phyloP scores from a whole-genome alignment of 1,139 yeast species.

The Zygoascus hellenicus region DNA sequence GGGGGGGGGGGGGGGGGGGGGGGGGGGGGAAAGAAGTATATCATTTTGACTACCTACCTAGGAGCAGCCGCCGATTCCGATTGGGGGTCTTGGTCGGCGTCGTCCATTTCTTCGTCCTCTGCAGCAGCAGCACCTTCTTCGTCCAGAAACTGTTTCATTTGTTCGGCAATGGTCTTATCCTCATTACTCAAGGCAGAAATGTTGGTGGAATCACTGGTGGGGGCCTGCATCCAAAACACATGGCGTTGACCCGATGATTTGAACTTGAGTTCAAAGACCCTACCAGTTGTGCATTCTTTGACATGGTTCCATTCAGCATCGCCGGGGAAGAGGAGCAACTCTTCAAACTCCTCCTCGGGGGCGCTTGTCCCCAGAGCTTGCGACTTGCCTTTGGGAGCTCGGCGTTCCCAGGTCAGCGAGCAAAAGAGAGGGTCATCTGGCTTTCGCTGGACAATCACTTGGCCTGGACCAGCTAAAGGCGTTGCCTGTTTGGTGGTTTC shows the following conservation, averaged over 20 bases:
- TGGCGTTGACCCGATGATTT: constrained; percentile 77
- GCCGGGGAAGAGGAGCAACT: constrained; percentile 81
- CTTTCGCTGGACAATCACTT: constrained; percentile 57
- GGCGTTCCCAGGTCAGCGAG: constrained; percentile 57
- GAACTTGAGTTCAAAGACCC: constrained; percentile 80
- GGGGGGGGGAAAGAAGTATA: no score
- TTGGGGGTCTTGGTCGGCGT: constrained; percentile 6
- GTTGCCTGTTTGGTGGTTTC: constrained; percentile 65
- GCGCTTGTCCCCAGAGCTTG: constrained; percentile 1
- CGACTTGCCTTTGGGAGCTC: constrained; percentile 22
- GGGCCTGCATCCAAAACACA: constrained; percentile 88
- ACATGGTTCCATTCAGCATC: constrained; percentile 82
- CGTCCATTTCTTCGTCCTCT: constrained; percentile 30
- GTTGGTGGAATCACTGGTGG: constrained; percentile 50
- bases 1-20: no score
- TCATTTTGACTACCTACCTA: constrained; percentile 10
- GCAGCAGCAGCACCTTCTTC: constrained; percentile 38
- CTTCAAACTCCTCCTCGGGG: constrained; percentile 40
- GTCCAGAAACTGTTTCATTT: constrained; percentile 50
- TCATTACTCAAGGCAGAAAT: constrained; percentile 50
- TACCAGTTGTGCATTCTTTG: constrained; percentile 68
- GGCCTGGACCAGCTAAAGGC: constrained; percentile 74
- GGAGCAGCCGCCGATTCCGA: constrained; percentile 1
- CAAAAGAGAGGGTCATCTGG: constrained; percentile 52
- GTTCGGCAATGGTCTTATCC: constrained; percentile 50